These are phyloP conservation scores for Agrocybe chaxingu DNA, from an alignment of 768 basidiomycete species.

Conservation along the genomic window DNA sequence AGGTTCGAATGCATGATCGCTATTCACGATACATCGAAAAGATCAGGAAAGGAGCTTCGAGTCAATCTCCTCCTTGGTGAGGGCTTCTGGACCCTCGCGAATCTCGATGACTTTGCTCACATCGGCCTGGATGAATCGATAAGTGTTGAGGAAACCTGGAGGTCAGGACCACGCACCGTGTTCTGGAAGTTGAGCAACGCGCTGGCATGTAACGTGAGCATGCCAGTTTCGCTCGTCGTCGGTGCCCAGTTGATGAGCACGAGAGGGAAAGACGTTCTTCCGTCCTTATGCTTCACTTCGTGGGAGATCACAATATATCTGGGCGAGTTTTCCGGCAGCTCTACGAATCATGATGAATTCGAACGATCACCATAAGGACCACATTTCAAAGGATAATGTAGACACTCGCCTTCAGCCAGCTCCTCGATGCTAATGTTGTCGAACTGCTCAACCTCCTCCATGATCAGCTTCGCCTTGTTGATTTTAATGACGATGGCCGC, in stretches of 20 bases:
- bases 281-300: constrained; percentile 76
- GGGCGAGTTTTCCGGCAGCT: constrained; percentile 84
- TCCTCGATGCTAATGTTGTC: constrained; percentile 77
- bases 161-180: constrained; percentile 45
- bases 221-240: constrained; percentile 66
- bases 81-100: constrained; percentile 74
- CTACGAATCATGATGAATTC: constrained; percentile 32
- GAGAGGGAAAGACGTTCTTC: constrained; percentile 81
- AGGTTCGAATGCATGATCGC: too few species aligned
- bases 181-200: constrained; percentile 77
- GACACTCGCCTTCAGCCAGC: constrained; percentile 71
- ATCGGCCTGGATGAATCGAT: constrained; percentile 48
- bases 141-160: background rate
- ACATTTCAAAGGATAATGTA: background rate
- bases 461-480: constrained; percentile 74
- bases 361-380: background rate
- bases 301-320: constrained; percentile 85
- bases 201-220: constrained; percentile 82
- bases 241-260: constrained; percentile 91
- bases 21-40: too few species aligned
- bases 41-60: constrained; percentile 40
- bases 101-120: constrained; percentile 80
- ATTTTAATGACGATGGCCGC: constrained; percentile 89
- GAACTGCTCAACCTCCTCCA: constrained; percentile 83
- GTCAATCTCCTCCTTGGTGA: constrained; percentile 74